Base-by-base conservation (phyloP, 2,329 filamentous ascomycete species). In the Fusarium albidum region DNA sequence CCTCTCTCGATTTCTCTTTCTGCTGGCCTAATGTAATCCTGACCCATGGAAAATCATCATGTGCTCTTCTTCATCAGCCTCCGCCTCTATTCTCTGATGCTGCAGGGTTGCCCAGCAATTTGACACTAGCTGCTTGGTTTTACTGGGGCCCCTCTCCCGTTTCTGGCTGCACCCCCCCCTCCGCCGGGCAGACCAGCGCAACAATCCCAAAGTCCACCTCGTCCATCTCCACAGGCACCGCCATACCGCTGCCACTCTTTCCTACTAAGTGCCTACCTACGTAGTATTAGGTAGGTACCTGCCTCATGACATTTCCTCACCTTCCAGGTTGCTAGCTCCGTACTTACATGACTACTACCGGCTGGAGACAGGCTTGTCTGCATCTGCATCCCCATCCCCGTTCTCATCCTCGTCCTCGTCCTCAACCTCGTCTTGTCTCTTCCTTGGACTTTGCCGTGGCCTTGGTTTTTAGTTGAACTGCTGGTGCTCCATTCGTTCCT, bases 31-130 rank as follows among this genome's bases (percentile, higher is more conserved):
- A 21, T 21, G 21, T 42, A 38, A 59, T 57, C 55, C 55, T 47
- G 57, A 57, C 37, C 35, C 41, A 40, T 49, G 55, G 35, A 59
- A 62, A 15, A 37, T 42, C 59, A 55, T 65, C 63, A 66, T 58
- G 60, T 63, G 55, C 51, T 37, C 58, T 60, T 62, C 48, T 49
- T 53, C 46, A 52, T 55, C 57, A 43, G 55, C 52, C 55, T 58
- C 45, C 26, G 43, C 42, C 29, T 44, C 46, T 56, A 41, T 50
- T 56, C 57, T 58, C 50, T 49, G 52, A 63, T 55, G 44, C 52
- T 49, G 62, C 62, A 66, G 55, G 57, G 62, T 64, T 64, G 55
- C 58, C 49, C 60, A 58, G 55, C 50, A 58, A 55, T 52, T 60
- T 55, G 53, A 52, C 57, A 65, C 62, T 65, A 65, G 61, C 35